Conservation (phyloP, 495 filamentous ascomycete genomes). For the Parathielavia hyrcaniae region DNA sequence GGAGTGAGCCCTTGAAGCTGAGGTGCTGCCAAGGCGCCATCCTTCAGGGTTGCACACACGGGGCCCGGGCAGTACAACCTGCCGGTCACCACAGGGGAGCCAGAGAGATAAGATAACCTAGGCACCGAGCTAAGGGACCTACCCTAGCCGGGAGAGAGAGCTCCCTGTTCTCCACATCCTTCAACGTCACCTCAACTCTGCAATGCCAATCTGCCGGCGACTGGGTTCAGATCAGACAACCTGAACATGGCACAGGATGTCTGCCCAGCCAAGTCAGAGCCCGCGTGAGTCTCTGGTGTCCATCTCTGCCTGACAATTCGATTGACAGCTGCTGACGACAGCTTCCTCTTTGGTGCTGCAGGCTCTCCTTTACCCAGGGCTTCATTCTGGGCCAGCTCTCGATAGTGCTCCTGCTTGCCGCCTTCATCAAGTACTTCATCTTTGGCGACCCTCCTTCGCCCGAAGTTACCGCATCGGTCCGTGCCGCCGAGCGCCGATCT, state of each 20-base stretch:
- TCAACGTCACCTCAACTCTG: not conserved
- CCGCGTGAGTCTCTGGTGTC: slow-evolving; percentile 35
- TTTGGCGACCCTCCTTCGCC: slow-evolving; percentile 87
- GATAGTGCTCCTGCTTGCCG: slow-evolving; percentile 78
- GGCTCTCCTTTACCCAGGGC: slow-evolving; percentile 85
- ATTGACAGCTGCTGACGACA: slow-evolving; percentile 8
- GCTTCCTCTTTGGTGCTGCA: slow-evolving; percentile 29
- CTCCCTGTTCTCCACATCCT: not conserved
- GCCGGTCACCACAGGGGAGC: no score
- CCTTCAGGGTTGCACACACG: no score
- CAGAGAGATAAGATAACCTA: no score
- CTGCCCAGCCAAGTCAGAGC: slow-evolving; percentile 42
- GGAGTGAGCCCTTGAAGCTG: no score
- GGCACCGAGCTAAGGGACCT: no score
- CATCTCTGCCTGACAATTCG: not conserved
- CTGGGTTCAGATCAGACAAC: not conserved
- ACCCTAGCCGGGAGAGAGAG: no score
- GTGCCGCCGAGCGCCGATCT: slow-evolving; percentile 61
- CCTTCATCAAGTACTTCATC: slow-evolving; percentile 99
- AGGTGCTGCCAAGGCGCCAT: no score
- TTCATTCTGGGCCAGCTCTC: slow-evolving; percentile 90
- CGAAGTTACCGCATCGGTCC: slow-evolving; percentile 60
- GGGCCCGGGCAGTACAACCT: no score
- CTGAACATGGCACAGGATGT: slow-evolving; percentile 32
- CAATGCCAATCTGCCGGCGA: not conserved